phyloP scores from a whole-genome alignment of 2,329 filamentous ascomycete species.

The Scytalidium sp. region DNA sequence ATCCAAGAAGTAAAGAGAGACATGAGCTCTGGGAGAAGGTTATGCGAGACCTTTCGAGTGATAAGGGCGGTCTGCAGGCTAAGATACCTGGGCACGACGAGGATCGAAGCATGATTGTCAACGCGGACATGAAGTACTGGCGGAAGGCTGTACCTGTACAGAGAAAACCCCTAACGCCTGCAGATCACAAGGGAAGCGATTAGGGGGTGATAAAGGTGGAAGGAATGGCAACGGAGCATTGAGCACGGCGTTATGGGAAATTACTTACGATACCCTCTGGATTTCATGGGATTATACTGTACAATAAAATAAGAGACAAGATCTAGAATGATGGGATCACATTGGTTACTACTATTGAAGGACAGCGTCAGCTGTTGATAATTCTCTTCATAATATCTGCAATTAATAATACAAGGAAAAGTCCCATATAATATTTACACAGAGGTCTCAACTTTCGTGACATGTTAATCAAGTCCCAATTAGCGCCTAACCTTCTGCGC shows the following conservation, averaged over 20 bases:
- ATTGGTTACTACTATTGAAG: background rate
- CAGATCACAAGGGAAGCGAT: background rate
- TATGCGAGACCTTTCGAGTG: constrained; percentile 48
- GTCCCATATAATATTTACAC: background rate
- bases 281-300: background rate
- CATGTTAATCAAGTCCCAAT: background rate
- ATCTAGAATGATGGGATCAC: background rate
- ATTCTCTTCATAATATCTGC: background rate
- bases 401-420: background rate
- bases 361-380: background rate
- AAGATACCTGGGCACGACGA: constrained; percentile 35
- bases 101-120: constrained; percentile 65
- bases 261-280: background rate
- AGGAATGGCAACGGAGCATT: background rate
- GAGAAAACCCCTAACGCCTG: constrained; percentile 11
- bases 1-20: constrained; percentile 49
- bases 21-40: constrained; percentile 59
- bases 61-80: constrained; percentile 15
- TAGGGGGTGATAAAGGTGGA: background rate
- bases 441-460: too few relatives aligned
- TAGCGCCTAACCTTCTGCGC: background rate
- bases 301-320: background rate
- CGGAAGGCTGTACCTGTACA: constrained; percentile 36
- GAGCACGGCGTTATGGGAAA: background rate
- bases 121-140: constrained; percentile 49